Conservation (phyloP, 2,329 filamentous ascomycete species). For the Apiospora aurea region DNA sequence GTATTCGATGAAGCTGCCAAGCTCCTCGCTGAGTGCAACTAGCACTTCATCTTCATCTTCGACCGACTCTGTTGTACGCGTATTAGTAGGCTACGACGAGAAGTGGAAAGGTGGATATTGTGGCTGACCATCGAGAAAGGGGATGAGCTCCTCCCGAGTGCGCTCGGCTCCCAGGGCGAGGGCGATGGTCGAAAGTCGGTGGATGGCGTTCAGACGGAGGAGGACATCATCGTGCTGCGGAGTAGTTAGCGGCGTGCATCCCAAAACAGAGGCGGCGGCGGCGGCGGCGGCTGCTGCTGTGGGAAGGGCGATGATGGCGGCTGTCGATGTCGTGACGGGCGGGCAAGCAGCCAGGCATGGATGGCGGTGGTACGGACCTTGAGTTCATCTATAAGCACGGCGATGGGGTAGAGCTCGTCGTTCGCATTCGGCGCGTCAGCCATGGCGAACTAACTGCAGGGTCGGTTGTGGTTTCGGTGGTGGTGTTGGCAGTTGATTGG, state of each 20-base stretch:
- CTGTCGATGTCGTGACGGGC: slow-evolving; percentile 34
- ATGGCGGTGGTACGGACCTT: slow-evolving; percentile 70
- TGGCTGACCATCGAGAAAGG: slow-evolving; percentile 91
- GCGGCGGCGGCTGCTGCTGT: background rate
- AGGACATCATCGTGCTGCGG: slow-evolving; percentile 95
- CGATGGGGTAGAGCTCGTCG: slow-evolving; percentile 99
- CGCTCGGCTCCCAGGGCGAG: slow-evolving; percentile 94
- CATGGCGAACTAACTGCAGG: slow-evolving; percentile 69
- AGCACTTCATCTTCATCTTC: slow-evolving; percentile 99
- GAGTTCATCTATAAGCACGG: slow-evolving; percentile 98
- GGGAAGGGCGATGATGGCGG: slow-evolving; percentile 8
- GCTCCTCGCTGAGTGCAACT: slow-evolving; percentile 94
- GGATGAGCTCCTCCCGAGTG: slow-evolving; percentile 97
- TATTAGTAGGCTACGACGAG: slow-evolving; percentile 21
- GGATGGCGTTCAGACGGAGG: slow-evolving; percentile 96
- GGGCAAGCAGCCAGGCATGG: slow-evolving; percentile 19
- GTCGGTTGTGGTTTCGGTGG: slow-evolving; percentile 23
- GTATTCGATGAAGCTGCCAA: slow-evolving; percentile 96
- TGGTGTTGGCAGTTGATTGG: slow-evolving; percentile 23
- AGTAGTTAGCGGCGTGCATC: slow-evolving; percentile 32
- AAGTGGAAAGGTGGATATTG: slow-evolving; percentile 13
- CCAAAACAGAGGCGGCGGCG: slow-evolving; percentile 23
- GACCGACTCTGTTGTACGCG: slow-evolving; percentile 77
- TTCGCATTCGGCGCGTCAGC: slow-evolving; percentile 87
- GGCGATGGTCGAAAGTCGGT: slow-evolving; percentile 96